These are phyloP conservation scores for Novymonas esmeraldas DNA, from an alignment of 208 protist genomes.

Conservation along the genomic window DNA sequence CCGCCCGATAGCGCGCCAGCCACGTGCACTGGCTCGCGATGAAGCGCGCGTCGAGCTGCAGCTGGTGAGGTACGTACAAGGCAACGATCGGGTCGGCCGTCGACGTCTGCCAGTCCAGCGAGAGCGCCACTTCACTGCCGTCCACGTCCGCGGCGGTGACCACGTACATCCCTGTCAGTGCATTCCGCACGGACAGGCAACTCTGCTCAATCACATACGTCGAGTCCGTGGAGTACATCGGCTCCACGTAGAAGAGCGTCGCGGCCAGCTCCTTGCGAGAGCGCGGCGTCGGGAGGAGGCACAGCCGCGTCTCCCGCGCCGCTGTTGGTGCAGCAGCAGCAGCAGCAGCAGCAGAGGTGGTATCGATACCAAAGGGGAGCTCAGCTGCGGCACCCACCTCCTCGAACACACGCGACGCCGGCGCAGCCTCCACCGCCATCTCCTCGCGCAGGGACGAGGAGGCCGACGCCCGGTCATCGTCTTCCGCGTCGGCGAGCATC, in stretches of 20 bases:
- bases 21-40: conserved; percentile 46
- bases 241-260: conserved; percentile 62
- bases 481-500: conserved; percentile 38
- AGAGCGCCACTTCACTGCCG: conserved; percentile 41
- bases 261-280: conserved; percentile 44
- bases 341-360: neutral
- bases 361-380: too few relatives aligned
- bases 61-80: conserved; percentile 25
- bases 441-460: neutral
- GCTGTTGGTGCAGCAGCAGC: neutral
- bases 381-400: too few relatives aligned
- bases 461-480: conserved; percentile 24
- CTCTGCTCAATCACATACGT: conserved; percentile 70
- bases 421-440: too few relatives aligned
- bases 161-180: conserved; percentile 70
- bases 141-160: conserved; percentile 38
- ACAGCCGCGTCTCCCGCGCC: conserved; percentile 53
- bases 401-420: too few relatives aligned
- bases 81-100: conserved; percentile 51
- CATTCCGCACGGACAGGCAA: conserved; percentile 63
- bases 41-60: conserved; percentile 46
- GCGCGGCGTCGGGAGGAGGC: conserved; percentile 58
- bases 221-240: conserved; percentile 64
- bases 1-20: conserved; percentile 57
- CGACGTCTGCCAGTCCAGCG: conserved; percentile 61